Evolutionary conservation across 805 yeast species (phyloP), one percentile per base, ranked within the genome.

Genomic region (Lipomyces sp.): DNA sequence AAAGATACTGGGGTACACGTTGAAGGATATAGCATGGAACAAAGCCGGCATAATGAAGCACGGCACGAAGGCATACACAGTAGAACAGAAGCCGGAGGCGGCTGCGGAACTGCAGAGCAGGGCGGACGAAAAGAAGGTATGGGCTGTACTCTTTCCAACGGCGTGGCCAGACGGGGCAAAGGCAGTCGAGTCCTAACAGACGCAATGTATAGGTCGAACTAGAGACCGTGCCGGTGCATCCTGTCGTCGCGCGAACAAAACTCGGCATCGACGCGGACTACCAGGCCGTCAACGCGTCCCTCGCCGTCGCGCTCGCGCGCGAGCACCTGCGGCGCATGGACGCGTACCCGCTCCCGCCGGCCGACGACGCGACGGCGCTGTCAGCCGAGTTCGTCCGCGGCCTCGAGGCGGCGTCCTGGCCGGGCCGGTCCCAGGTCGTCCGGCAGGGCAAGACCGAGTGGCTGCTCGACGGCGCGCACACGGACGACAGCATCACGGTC

Each of bases 401-500:
- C 2, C 72, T 91, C 34, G 79, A 74, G 45, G 51, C 68, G 1
- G 85, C 95, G 1, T 70, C 74, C 39, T 93, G 98, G 96, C 93
- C 93, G n/a, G 99, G 99, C 0, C 75, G 99, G 60, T 91, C 98
- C 61, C 97, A 95, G 69, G 31, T 32, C 1, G 24, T 87, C 28
- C 71, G 72, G 23, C 18, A 41, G 8, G 49, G 45, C 11, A 68
- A 70, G 14, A 68, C 83, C 16, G 78, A 76, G n/a, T 93, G 96
- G 95, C 82, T 70, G 57, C 69, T 91, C 14, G 99, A 93, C 69
- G 99, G 99, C 18, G 98, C 98, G 0, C 99, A 93, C 62, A 93
- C 98, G 0, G 70, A 77, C 40, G 99, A 93, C 63, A 86, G 96
- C 52, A 78, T 95, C 22, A 74, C 74, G 28, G 95, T 82, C n/a